Conservation (phyloP, 192 early-diverging fungal genomes). For the Ambispora gerdemannii region DNA sequence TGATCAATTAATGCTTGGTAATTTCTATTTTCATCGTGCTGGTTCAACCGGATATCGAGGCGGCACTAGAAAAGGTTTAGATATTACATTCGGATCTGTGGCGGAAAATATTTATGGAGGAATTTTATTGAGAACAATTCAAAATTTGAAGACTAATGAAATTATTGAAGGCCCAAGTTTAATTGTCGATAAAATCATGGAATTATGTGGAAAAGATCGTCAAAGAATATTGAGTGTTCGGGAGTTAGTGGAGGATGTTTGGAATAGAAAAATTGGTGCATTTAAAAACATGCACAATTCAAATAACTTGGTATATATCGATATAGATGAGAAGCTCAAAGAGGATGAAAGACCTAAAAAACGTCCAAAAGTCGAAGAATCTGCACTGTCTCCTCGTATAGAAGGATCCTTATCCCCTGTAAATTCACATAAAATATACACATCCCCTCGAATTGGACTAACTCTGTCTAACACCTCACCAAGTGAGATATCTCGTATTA, state of each 20-base stretch:
- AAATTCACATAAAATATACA: background rate
- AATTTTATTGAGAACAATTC: constrained; percentile 35
- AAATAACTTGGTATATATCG: constrained; percentile 13
- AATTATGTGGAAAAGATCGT: constrained; percentile 4
- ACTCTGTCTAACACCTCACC: constrained; percentile 9
- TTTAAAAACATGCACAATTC: constrained; percentile 4
- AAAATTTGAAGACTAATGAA: constrained; percentile 29
- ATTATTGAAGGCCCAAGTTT: constrained; percentile 38
- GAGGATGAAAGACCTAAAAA: background rate
- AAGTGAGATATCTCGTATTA: background rate
- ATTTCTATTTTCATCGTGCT: constrained; percentile 38
- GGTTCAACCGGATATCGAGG: constrained; percentile 34
- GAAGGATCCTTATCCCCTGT: background rate
- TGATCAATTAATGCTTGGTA: constrained; percentile 31
- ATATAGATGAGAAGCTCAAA: background rate
- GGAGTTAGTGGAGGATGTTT: constrained; percentile 19
- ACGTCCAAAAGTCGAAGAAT: background rate
- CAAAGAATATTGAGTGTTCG: constrained; percentile 3
- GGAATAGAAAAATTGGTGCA: constrained; percentile 16
- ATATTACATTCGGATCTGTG: constrained; percentile 35
- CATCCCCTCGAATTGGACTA: constrained; percentile 21
- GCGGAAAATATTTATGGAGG: constrained; percentile 33
- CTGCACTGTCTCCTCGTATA: constrained; percentile 1
- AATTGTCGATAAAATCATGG: constrained; percentile 35
- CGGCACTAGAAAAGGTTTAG: constrained; percentile 36